A percentile compares a stretch with the other conserved stretches of the same genome.
Conservation (phyloP, 2,329 filamentous ascomycete genomes). For the Cytospora paraplurivora region DNA sequence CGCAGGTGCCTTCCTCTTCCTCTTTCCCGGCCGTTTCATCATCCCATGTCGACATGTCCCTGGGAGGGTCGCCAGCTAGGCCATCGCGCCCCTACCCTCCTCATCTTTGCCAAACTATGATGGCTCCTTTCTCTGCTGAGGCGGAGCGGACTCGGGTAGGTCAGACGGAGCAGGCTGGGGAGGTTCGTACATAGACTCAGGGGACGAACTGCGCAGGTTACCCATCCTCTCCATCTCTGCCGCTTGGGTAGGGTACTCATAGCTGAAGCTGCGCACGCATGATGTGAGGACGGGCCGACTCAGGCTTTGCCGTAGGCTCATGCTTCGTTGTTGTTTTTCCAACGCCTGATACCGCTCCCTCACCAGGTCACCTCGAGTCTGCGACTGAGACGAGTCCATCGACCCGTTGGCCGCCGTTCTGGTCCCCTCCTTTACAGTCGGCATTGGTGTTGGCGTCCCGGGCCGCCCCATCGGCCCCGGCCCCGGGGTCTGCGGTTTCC, state of each 20-base stretch:
- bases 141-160: not conserved
- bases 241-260: constrained; percentile 24
- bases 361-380: constrained; percentile 18
- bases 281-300: constrained; percentile 20
- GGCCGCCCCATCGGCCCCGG: constrained; percentile 14
- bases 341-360: constrained; percentile 26
- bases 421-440: constrained; percentile 1
- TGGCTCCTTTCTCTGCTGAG: not conserved
- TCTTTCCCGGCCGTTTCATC: no score
- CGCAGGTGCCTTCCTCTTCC: not conserved
- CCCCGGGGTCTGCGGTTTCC: constrained; percentile 13
- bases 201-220: constrained; percentile 15
- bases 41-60: no score
- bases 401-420: not conserved
- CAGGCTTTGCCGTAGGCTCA: constrained; percentile 8
- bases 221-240: constrained; percentile 26
- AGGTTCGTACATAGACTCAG: not conserved
- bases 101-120: not conserved
- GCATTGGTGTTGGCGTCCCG: constrained; percentile 9
- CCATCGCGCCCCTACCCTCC: not conserved
- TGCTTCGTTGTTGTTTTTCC: constrained; percentile 19
- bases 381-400: constrained; percentile 8
- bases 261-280: constrained; percentile 23
- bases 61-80: not conserved
- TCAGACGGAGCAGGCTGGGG: not conserved